phyloP scores from a whole-genome alignment of 176 grass and related monocot species.

The Themeda triandra region DNA sequence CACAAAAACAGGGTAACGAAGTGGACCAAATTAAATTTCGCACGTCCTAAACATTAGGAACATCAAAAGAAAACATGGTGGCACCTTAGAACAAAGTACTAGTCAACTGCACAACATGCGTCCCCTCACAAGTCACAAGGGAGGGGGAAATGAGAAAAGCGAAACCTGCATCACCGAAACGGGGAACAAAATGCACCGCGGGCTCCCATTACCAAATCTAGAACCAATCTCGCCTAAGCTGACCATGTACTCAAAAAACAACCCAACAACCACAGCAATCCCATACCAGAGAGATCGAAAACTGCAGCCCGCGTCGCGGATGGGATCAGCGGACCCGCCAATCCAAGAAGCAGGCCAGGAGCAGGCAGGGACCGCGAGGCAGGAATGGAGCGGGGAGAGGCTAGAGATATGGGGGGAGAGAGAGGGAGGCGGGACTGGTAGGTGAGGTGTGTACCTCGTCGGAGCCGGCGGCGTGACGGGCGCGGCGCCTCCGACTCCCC shows the following conservation, averaged over 20 bases:
- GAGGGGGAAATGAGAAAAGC: not conserved
- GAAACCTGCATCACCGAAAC: not conserved
- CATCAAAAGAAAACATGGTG: not conserved
- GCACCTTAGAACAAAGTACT: not conserved
- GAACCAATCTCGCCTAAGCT: not conserved
- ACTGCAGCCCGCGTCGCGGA: not conserved
- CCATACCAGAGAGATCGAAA: slow-evolving; percentile 4
- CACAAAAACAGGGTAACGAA: not conserved
- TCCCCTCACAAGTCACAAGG: not conserved
- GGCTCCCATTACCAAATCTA: not conserved
- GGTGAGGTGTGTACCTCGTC: slow-evolving; percentile 12
- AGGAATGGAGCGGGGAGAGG: not conserved
- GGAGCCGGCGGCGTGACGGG: slow-evolving; percentile 5
- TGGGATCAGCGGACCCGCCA: not conserved
- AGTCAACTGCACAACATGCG: not conserved
- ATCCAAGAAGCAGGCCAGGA: not conserved
- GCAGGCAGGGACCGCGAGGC: not conserved
- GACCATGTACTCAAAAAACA: not conserved
- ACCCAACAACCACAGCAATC: not conserved
- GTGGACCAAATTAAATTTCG: not conserved
- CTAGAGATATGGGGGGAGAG: not conserved
- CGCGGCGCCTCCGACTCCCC: not conserved
- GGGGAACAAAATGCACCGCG: not conserved
- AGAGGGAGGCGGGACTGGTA: not conserved
- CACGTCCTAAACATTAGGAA: not conserved